Evolutionary conservation across 352 stramenopile genomes (phyloP).

Genomic region (Phytophthora meadii): DNA sequence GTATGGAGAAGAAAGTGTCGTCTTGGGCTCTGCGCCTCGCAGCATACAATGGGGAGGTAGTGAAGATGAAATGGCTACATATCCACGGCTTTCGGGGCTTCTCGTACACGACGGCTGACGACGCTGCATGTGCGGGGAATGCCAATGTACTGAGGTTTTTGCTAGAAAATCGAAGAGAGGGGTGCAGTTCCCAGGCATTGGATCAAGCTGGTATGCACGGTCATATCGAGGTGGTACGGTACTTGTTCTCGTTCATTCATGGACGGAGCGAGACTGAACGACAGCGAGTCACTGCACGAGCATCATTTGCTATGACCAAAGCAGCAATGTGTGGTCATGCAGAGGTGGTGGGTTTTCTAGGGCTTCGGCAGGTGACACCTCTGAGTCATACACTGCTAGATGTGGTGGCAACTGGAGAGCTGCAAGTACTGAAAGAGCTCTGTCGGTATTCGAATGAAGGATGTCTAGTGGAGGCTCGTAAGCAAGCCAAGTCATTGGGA

Average conservation of each 20-base stretch:
- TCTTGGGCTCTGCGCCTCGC: conserved; percentile 35
- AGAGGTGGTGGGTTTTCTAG: conserved; percentile 32
- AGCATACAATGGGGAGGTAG: conserved; percentile 33
- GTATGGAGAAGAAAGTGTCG: conserved; percentile 20
- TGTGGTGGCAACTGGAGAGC: conserved; percentile 33
- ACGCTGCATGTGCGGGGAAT: conserved; percentile 41
- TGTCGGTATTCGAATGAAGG: conserved; percentile 42
- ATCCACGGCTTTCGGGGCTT: conserved; percentile 33
- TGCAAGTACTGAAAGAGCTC: conserved; percentile 33
- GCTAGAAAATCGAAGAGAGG: conserved; percentile 43
- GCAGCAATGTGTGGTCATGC: conserved; percentile 36
- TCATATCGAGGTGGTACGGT: conserved; percentile 55
- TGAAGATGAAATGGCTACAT: conserved; percentile 43
- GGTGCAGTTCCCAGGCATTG: conserved; percentile 48
- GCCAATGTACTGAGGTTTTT: conserved; percentile 54
- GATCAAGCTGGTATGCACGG: conserved; percentile 62
- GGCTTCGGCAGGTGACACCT: conserved; percentile 27
- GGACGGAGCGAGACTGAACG: conserved; percentile 12
- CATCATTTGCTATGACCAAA: conserved; percentile 40
- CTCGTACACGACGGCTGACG: conserved; percentile 29
- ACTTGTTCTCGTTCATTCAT: conserved; percentile 43
- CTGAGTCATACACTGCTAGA: conserved; percentile 39
- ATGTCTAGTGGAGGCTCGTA: conserved; percentile 39
- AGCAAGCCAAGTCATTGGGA: conserved; percentile 29
- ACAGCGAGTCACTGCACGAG: conserved; percentile 26